Conservation (phyloP, 768 basidiomycete genomes). For the Hebeloma cylindrosporum region DNA sequence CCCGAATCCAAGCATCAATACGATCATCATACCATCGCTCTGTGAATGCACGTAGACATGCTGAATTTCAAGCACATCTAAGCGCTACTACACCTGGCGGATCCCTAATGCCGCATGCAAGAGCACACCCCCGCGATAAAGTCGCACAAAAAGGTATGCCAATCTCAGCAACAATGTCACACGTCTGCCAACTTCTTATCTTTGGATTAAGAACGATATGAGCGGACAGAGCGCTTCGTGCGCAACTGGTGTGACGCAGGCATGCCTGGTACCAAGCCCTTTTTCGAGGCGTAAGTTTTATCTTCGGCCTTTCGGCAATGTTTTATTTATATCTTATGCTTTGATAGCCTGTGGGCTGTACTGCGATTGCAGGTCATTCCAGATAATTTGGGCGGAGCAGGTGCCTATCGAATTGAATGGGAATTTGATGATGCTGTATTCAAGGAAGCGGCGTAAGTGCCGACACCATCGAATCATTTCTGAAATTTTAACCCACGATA, state of each 20-base stretch:
- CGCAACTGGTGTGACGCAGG: conserved; percentile 82
- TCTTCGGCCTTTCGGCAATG: conserved; percentile 3
- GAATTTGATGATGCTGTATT: conserved; percentile 94
- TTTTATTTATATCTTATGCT: conserved; percentile 6
- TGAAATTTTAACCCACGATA: conserved; percentile 20
- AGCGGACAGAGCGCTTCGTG: conserved; percentile 74
- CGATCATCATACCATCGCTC: conserved; percentile 84
- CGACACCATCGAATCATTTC: conserved; percentile 11
- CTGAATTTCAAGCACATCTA: conserved; percentile 85
- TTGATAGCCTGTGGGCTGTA: conserved; percentile 63
- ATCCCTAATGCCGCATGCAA: conserved; percentile 72
- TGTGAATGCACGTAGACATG: conserved; percentile 70
- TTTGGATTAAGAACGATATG: conserved; percentile 57
- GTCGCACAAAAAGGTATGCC: conserved; percentile 64
- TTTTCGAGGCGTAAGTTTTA: conserved; percentile 61
- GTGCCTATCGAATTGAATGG: conserved; percentile 74
- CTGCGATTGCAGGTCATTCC: conserved; percentile 83
- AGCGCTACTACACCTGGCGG: conserved; percentile 77
- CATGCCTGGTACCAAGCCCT: conserved; percentile 88
- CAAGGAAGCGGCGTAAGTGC: conserved; percentile 87
- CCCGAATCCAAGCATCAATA: conserved; percentile 82
- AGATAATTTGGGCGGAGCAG: conserved; percentile 79
- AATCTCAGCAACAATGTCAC: conserved; percentile 6
- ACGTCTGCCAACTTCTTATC: neutral
- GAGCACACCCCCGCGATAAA: conserved; percentile 61